Base-by-base conservation (phyloP, 2,329 filamentous ascomycete genomes). In the Trichoderma guizhouense region DNA sequence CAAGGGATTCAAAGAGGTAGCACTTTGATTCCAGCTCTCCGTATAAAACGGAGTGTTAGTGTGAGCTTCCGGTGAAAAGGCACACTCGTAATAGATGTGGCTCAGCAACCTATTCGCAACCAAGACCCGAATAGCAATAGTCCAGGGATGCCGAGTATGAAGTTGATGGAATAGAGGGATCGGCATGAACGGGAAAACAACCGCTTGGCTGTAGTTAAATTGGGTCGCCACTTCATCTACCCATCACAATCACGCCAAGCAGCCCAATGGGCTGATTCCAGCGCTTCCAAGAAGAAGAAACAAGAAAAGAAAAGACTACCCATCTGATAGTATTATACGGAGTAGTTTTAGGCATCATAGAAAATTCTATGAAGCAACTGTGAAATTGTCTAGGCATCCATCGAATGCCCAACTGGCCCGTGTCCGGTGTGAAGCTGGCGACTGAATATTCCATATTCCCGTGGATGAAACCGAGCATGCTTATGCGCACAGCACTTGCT, bases 401-500 rank as follows among this genome's bases (percentile, higher is more conserved):
- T 67, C 24, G 34, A 58, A 21, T 58, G 51, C 34, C 53, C 26
- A 39, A 36, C 3, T 21, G 15, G 21, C 32, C 24, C 53, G 9
- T 11, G 18, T 39, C 32, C 47, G 32, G 51, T 28, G 47, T 30
- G 32, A 67, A 36, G 15, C 21, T 34, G 39, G 47, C 32, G 32
- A 34, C 28, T 28, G 28, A 28, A 28, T 28, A 28, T 7, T 32
- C 57, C 51, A n/a, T 55, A 39, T 39, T 58, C 53, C 64, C 21
- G 24, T 57, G 30, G 26, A 58, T 26, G 64, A 58, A 11, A 43
- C 36, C 18, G 51, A 67, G 34, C 64, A 58, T 57, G 28, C 34
- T 58, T 39, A 58, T 67, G 64, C 32, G 14, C 34, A 58, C 64
- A 67, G 51, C 64, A 58, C 64, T 67, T 58, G 64, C 64, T 58